These are phyloP conservation scores for Stephania japonica DNA, from an alignment of 164 flowering plant species.

Conservation along the genomic window DNA sequence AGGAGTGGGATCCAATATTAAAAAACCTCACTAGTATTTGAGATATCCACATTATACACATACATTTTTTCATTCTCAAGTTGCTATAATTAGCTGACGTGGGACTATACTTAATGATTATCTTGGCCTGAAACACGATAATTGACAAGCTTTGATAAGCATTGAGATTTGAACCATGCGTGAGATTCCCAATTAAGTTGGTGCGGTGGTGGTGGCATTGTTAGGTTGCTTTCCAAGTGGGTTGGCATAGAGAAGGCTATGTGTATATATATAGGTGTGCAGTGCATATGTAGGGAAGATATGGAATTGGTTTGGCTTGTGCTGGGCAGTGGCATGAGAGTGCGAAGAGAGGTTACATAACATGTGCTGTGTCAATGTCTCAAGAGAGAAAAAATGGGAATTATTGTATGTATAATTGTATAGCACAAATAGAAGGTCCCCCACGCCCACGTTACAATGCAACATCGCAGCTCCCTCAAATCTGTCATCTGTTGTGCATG, in stretches of 20 bases:
- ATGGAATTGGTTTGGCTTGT: background rate
- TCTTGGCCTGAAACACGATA: too few relatives aligned
- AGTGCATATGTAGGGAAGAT: background rate
- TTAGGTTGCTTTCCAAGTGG: slow-evolving; percentile 25
- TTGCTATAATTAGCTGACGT: too few relatives aligned
- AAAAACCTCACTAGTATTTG: too few relatives aligned
- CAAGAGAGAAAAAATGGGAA: background rate
- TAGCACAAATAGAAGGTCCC: background rate
- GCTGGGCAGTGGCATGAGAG: background rate
- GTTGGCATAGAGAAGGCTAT: slow-evolving; percentile 7
- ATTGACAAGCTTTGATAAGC: too few relatives aligned
- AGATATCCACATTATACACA: too few relatives aligned
- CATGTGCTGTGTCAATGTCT: background rate
- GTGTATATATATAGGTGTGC: background rate
- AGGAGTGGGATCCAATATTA: too few relatives aligned
- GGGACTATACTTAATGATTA: too few relatives aligned
- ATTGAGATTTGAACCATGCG: too few relatives aligned
- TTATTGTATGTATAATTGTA: too few relatives aligned
- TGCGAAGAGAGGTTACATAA: background rate
- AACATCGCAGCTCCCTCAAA: slow-evolving; percentile 1
- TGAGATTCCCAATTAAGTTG: background rate
- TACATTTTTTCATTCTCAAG: too few relatives aligned
- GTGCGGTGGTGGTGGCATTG: background rate
- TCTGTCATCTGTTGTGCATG: slow-evolving; percentile 7
- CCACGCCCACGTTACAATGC: background rate